These are phyloP conservation scores for Calamus simplicifolius DNA, from an alignment of 176 grass and related monocot species.

Conservation along the genomic window DNA sequence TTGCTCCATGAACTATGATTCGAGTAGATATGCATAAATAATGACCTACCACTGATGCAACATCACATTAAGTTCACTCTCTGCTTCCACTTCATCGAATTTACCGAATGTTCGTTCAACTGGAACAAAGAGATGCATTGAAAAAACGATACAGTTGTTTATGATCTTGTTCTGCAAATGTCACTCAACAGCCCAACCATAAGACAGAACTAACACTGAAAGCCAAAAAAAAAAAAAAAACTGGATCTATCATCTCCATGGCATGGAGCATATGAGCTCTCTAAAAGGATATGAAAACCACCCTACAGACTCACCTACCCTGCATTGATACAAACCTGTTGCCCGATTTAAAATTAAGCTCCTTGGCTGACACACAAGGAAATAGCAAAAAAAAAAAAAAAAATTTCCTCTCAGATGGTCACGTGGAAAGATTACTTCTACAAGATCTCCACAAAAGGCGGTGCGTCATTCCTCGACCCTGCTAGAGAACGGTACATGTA, in stretches of 20 bases:
- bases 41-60: no score
- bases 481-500: conserved; percentile 56
- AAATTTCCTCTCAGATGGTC: conserved; percentile 3
- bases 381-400: no score
- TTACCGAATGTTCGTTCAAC: conserved; percentile 1
- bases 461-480: conserved; percentile 32
- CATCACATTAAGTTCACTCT: not conserved
- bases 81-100: conserved; percentile 1
- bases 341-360: conserved; percentile 15
- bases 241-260: no score
- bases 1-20: conserved; percentile 1
- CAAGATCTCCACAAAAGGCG: conserved; percentile 56
- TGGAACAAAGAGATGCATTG: conserved; percentile 4
- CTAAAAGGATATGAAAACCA: conserved; percentile 14
- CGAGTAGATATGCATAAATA: no score
- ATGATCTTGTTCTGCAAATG: conserved; percentile 1
- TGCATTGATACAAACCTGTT: not conserved
- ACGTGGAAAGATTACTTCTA: conserved; percentile 22
- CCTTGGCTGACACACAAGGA: not conserved
- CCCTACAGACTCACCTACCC: not conserved
- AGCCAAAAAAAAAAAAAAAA: no score
- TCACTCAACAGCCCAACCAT: conserved; percentile 10
- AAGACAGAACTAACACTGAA: no score
- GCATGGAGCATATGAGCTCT: not conserved
- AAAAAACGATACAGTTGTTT: not conserved